Evolutionary conservation across 345 rosid species (phyloP), one percentile per base, ranked within the genome.

Genomic region (Bretschneidera sinensis): DNA sequence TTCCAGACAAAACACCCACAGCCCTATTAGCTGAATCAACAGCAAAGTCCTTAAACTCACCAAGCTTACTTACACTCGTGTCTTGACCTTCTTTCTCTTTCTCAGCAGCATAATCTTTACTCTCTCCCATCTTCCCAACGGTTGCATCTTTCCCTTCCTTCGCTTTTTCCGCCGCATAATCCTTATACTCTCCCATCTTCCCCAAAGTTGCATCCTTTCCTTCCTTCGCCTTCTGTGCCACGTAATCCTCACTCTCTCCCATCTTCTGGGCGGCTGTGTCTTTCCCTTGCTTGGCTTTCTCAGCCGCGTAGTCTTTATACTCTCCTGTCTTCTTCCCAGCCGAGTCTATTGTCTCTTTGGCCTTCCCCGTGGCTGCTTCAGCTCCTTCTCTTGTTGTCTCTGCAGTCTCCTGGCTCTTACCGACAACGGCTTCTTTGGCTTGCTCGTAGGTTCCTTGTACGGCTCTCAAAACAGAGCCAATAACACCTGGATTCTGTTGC

Each of bases 11-110:
- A 54, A 70, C 64, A 24, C 57, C 86, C 83, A 76, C 66, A 16
- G 95, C 86, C 60, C 74, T 77, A 69, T 75, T 75, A 0, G 91
- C 94, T 0, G 89, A 79, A 8, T 60, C 91, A 6, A 79, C 66
- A 0, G 89, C 83, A n/a, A 71, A 71, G 23, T 82, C 87, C 66
- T 78, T 83, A 57, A 71, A 58, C 71, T 69, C 85, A 0, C 69
- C 74, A 4, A 76, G 68, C 75, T 76, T 81, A 54, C 79, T 67
- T 14, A 24, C 64, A 4, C 69, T 64, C 6, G 21, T 24, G 1
- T 79, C 84, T 67, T 74, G 78, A 1, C 73, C 79, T 24, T 83
- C 76, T 0, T 62, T 54, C 0, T 72, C 75, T 47, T 55, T 59
- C 45, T 63, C 75, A 0, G 23, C 74, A 4, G 73, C 52, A 9